Percentiles rank a stretch among this genome's conserved stretches.
These are phyloP conservation scores for Aschersonia sp. DNA, from an alignment of 2,329 filamentous ascomycete species.

Conservation along the genomic window DNA sequence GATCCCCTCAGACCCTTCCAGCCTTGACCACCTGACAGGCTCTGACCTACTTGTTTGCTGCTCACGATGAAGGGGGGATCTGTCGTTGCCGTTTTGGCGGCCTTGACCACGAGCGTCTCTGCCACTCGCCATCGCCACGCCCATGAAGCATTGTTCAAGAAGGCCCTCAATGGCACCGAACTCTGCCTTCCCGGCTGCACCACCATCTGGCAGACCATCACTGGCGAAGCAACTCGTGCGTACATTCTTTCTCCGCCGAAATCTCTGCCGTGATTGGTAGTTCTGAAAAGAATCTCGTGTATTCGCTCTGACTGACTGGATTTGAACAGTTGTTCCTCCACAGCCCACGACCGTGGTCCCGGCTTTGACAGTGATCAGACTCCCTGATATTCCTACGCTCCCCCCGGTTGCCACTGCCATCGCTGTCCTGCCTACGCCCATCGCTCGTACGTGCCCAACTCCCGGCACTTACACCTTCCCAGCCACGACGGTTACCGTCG, in stretches of 20 bases:
- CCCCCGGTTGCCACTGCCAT: constrained; percentile 16
- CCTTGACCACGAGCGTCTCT: constrained; percentile 39
- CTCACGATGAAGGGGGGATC: constrained; percentile 62
- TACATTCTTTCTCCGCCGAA: constrained; percentile 5
- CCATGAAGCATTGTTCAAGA: constrained; percentile 46
- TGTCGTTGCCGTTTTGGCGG: constrained; percentile 51
- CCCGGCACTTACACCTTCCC: constrained; percentile 65
- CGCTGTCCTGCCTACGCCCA: constrained; percentile 32
- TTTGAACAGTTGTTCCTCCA: neutral
- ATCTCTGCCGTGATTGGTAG: neutral
- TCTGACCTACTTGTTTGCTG: constrained; percentile 6
- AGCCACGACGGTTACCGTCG: constrained; percentile 55
- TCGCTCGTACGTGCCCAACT: constrained; percentile 41
- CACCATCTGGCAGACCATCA: constrained; percentile 59
- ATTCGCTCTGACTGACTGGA: neutral
- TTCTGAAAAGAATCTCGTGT: no score
- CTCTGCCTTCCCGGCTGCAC: constrained; percentile 51
- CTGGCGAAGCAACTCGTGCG: constrained; percentile 52
- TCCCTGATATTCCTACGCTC: neutral
- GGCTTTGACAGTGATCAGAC: no score
- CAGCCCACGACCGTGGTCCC: no score
- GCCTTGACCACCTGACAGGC: no score
- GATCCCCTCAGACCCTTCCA: constrained; percentile 6
- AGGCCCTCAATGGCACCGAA: constrained; percentile 27
- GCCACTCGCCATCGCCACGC: constrained; percentile 47